Evolutionary conservation across 306 rosid genomes (phyloP).

Genomic region (Ormosia semicastrata): DNA sequence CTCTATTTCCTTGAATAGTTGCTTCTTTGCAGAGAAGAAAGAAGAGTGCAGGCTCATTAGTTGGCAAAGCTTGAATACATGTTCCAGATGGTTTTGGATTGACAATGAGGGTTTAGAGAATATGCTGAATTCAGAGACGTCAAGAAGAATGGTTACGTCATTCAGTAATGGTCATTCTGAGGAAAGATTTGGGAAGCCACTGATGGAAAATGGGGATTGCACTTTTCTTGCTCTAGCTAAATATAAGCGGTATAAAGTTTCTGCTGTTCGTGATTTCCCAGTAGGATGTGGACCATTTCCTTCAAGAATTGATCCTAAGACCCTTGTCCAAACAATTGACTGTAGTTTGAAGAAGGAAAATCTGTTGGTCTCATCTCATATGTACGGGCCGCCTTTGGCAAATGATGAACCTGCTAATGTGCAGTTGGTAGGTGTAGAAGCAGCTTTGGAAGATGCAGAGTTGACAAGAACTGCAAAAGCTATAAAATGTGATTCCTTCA

Average conservation of each 20-base stretch:
- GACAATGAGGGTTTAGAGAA: constrained; percentile 33
- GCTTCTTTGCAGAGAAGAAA: background rate
- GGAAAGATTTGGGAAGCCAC: constrained; percentile 24
- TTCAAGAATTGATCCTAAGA: background rate
- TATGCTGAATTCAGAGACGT: constrained; percentile 22
- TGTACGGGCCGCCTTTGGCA: background rate
- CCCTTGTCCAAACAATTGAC: background rate
- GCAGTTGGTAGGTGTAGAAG: no score
- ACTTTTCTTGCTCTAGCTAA: constrained; percentile 14
- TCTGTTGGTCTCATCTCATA: background rate
- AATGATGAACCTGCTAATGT: constrained; percentile 27
- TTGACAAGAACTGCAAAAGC: no score
- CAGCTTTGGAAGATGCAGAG: no score
- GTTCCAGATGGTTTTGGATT: background rate
- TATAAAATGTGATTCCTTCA: no score
- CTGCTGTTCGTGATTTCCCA: constrained; percentile 53
- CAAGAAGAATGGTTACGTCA: constrained; percentile 24
- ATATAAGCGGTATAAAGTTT: constrained; percentile 38
- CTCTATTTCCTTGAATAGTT: background rate
- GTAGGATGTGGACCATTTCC: constrained; percentile 43
- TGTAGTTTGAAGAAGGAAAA: background rate
- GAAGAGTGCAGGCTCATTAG: background rate
- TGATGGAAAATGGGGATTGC: constrained; percentile 33
- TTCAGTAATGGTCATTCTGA: constrained; percentile 30
- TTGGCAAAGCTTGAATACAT: background rate